phyloP scores from a whole-genome alignment of 202 grass and related monocot genomes.

The Schoenoplectus triqueter region DNA sequence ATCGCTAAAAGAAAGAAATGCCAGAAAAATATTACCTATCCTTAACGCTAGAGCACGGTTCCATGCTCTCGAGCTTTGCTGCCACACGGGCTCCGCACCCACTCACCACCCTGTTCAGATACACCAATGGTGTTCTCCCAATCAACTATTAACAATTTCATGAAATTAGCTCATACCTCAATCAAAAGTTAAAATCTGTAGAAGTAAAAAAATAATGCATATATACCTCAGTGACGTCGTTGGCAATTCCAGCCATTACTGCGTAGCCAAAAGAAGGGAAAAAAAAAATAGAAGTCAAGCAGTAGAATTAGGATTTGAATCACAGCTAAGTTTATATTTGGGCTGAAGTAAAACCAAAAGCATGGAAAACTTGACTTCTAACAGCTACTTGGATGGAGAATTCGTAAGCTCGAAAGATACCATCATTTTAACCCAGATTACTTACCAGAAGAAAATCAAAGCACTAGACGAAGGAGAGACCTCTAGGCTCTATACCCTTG shows the following conservation, averaged over 20 bases:
- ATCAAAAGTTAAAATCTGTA: neutral
- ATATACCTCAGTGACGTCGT: constrained; percentile 55
- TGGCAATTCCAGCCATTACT: constrained; percentile 45
- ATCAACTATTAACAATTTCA: constrained; percentile 48
- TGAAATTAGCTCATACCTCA: constrained; percentile 9
- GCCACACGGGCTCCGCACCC: constrained; percentile 48
- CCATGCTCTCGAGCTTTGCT: constrained; percentile 68
- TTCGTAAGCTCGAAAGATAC: neutral
- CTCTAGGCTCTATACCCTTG: neutral
- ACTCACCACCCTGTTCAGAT: constrained; percentile 56
- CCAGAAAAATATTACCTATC: constrained; percentile 48
- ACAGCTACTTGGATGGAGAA: neutral
- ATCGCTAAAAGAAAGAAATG: neutral
- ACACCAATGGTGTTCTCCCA: constrained; percentile 66
- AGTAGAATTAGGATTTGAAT: neutral
- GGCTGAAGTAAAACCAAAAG: neutral
- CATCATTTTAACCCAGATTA: neutral
- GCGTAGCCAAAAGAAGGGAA: neutral
- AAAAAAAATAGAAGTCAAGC: neutral
- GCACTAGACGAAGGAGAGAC: neutral
- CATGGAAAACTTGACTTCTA: neutral
- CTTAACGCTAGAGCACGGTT: constrained; percentile 72
- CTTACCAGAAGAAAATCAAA: constrained; percentile 20
- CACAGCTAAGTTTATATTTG: neutral
- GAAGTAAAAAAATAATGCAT: constrained; percentile 13